Evolutionary conservation across 2,329 filamentous ascomycete species (phyloP).

Genomic region (Diaporthe destruens): DNA sequence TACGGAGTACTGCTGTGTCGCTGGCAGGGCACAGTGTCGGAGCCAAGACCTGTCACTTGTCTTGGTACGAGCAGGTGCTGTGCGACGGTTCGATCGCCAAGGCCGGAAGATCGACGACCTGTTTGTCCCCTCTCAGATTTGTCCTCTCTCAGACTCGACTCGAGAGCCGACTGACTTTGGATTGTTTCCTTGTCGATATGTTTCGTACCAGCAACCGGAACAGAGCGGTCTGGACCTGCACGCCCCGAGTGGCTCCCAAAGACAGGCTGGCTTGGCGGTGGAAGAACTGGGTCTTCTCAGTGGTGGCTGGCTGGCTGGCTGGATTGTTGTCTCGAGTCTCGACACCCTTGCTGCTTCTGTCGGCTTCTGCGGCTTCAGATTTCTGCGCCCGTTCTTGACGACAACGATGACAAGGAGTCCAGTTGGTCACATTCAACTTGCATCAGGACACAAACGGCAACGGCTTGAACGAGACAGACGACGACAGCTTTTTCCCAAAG

Average conservation of each 20-base stretch:
- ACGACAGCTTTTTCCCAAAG: neutral
- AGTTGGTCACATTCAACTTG: constrained; percentile 1
- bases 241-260: neutral
- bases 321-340: too few species aligned
- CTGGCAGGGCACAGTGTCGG: constrained; percentile 13
- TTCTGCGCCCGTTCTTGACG: neutral
- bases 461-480: neutral
- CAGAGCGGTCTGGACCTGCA: neutral
- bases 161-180: neutral
- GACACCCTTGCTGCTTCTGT: constrained; percentile 23
- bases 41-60: constrained; percentile 33
- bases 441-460: neutral
- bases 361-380: constrained; percentile 6
- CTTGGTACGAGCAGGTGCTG: constrained; percentile 23
- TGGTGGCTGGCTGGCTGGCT: neutral
- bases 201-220: neutral
- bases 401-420: neutral
- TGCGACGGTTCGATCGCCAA: constrained; percentile 27
- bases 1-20: constrained; percentile 3
- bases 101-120: constrained; percentile 25
- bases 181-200: neutral
- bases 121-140: neutral
- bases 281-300: neutral
- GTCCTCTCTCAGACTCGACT: neutral
- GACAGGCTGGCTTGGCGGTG: constrained; percentile 18